Base-by-base conservation (phyloP, 495 filamentous ascomycete species). In the Neurospora tetraspora region DNA sequence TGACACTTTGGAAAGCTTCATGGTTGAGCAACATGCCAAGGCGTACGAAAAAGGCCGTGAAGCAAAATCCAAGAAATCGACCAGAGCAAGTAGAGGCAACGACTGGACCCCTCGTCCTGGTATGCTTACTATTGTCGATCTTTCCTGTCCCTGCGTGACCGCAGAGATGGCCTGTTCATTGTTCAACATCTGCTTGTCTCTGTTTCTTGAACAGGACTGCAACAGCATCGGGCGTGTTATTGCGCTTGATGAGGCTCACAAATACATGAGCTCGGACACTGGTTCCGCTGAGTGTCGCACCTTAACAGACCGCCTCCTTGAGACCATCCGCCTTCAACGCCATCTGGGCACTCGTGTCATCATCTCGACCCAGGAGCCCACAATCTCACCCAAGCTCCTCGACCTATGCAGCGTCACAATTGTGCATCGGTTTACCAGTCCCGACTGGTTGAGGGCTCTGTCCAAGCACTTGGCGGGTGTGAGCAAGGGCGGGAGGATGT, bases 281-380 rank as follows among this genome's bases (percentile, higher is more conserved):
- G 78, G 80, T 9, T 79, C 81, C 5, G 59, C 76, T 5, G 81
- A 82, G 69, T 85, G 70, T 78, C 81, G 73, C 34, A 84, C 89
- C 0, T 87, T 94, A 59, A 94, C 91, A 0, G 85, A 92, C 37
- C 86, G 85, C 2, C 81, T 94, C 5, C 82, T 94, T 0, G 84
- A 85, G 0, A 84, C 85, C 0, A 91, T 95, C 76, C 85, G 92
- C 5, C 84, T 88, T 53, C 91, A 94, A 76, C 89, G 92, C 10
- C 92, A 94, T 77, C 78, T 90, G 0, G 92, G 83, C 5, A 83
- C 86, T 0, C 85, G 91, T 1, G 82, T 94, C 16, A 72, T 95
- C 43, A 90, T 94, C 39, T 88, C 92, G 0, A 95, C 93, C 0
- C 91, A 96, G 76, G 93, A 95, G 74, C 93, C 93, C 0, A 94